Base-by-base conservation (phyloP, 306 rosid species). In the Sicyos edulis region DNA sequence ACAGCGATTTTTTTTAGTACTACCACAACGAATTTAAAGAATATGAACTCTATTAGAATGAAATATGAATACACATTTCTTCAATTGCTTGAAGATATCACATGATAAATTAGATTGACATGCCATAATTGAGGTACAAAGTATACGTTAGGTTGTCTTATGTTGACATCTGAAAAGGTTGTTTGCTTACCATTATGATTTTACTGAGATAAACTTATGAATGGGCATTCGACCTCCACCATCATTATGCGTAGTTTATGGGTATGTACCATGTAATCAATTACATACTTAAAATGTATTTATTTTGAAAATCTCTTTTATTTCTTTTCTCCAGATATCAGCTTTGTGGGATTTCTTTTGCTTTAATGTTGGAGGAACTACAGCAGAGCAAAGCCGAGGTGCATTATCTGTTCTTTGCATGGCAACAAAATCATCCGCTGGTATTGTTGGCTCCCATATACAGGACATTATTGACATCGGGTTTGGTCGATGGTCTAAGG, bases 321-420 rank as follows among this genome's bases (percentile, higher is more conserved):
- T 71, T 78, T 26, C 78, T 63, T 75, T 65, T 64, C 74, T 64
- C 74, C 87, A 92, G 98, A 83, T 86, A 78, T 84, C 96, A 21
- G 90, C 91, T 8, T 78, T 92, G 76, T 92, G 98, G 98, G 98
- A 92, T 84, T 85, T 87, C 83, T 92, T 92, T 88, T 90, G 93
- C 84, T 92, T 92, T 85, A 87, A 88, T 81, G 82, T 92, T 68
- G 79, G 83, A 78, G 98, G 98, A 72, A 90, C 93, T 73, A 88
- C 96, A 50, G 91, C 96, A 71, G 91, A 85, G 83, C 93, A 88
- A 82, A 90, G 98, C 80, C 87, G 90, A 53, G 96, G 98, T 70
- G 96, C 98, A 53, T 78, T 92, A 80, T 85, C 91, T 67, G 80
- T 88, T 78, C 88, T 92, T 78, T 89, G 96, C 87, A 92, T 92